Evolutionary conservation across 345 rosid genomes (phyloP), one percentile per base, ranked within the genome.

Genomic region (Eucalyptus dawsonii): DNA sequence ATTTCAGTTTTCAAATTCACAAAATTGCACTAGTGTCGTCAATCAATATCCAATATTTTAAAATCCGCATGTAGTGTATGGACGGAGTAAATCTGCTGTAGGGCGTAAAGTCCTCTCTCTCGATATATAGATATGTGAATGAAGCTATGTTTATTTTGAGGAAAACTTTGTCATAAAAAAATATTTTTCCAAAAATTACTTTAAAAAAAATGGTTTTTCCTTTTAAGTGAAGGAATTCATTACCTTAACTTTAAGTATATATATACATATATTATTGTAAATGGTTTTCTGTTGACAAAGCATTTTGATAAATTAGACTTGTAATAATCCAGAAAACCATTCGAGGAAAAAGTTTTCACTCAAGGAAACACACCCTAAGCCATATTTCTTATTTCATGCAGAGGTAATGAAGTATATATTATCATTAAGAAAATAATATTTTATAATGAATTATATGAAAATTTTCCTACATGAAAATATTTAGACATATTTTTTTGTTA

Each of bases 271-370:
- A 3, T 29, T 3, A 29, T 1, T 29, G 8, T 65, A 14, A 65
- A 14, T n/a, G 37, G 3, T 65, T 29, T 65, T 65, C 2, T 0
- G 0, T 65, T 27, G 19, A 65, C 37, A 0, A 29, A n/a, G 9
- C 37, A n/a, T n/a, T 65, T 65, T 1, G 2, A 4, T 1, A 14
- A 65, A 65, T 9, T 2, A 65, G 0, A 65, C 2, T 8, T 1
- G 0, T 65, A 31, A 14, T 14, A 14, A n/a, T 14, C 11, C 0
- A 6, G 3, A 65, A n/a, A 65, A 65, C 9, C 10, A 14, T 65
- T n/a, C 2, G 4, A 27, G 31, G 16, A 62, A 27, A 62, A 27
- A 3, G 0, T 0, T 27, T 12, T 14, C 34, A 65, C 37, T 29
- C 37, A 65, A 65, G 31, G 2, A 65, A 65, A 65, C 17, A 60